Evolutionary conservation across 2,329 filamentous ascomycete genomes (phyloP).

Genomic region (Domatiomyces globalis): DNA sequence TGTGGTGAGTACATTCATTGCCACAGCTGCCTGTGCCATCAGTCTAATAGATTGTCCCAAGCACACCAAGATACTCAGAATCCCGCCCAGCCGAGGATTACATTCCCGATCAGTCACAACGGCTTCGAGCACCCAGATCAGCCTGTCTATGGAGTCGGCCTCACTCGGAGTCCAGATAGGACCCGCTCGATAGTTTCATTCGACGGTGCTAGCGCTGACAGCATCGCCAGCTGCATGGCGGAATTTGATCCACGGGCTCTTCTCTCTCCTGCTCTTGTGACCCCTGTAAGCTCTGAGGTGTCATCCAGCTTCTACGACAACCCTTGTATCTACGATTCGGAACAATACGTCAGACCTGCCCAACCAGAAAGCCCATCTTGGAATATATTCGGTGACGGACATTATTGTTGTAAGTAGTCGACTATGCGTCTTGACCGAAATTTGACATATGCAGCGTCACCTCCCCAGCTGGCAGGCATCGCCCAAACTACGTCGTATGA

Average conservation of each 20-base stretch:
- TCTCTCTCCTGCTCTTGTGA: background rate
- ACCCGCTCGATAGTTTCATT: background rate
- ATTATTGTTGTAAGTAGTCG: background rate
- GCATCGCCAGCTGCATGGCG: background rate
- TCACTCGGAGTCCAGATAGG: background rate
- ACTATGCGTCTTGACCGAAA: background rate
- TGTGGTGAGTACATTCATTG: too few species aligned
- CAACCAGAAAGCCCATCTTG: background rate
- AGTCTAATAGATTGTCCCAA: background rate
- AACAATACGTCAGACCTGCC: background rate
- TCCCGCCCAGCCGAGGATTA: background rate
- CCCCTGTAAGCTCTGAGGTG: background rate
- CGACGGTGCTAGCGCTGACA: background rate
- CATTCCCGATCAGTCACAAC: background rate
- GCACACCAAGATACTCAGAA: background rate
- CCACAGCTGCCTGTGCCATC: background rate
- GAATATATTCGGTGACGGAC: background rate
- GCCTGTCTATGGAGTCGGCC: background rate
- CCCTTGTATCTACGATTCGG: background rate
- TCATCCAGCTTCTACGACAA: background rate
- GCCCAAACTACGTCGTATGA: constrained; percentile 3
- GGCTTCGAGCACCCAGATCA: background rate
- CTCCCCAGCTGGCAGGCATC: constrained; percentile 5
- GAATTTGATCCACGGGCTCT: background rate
- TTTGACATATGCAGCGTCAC: background rate